Conservation (phyloP, 257 asterid genomes). For the Solanum lignicaule region DNA sequence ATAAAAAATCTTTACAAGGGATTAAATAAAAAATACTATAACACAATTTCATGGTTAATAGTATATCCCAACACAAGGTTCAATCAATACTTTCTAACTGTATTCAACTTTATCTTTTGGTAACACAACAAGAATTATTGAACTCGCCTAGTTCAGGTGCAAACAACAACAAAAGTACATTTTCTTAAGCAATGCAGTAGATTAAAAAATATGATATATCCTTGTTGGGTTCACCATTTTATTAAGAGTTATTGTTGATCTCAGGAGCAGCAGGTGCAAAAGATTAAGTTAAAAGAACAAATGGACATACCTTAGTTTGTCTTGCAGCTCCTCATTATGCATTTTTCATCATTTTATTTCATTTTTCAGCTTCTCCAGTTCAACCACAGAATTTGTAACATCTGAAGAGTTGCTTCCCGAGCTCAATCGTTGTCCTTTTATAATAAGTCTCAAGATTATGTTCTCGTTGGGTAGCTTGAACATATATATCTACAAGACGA, state of each 20-base stretch:
- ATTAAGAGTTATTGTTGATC: not conserved
- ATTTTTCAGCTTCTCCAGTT: slow-evolving; percentile 61
- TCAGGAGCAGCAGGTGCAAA: not conserved
- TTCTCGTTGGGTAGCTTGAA: slow-evolving; percentile 17
- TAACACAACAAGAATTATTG: not conserved
- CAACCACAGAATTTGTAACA: slow-evolving; percentile 30
- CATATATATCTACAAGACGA: slow-evolving; percentile 5
- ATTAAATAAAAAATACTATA: no score
- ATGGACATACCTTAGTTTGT: slow-evolving; percentile 70
- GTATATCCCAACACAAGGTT: no score
- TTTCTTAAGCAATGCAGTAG: not conserved
- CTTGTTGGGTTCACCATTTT: not conserved
- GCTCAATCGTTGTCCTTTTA: slow-evolving; percentile 19
- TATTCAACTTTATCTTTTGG: no score
- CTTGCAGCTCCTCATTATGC: slow-evolving; percentile 89
- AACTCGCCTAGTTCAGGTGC: not conserved
- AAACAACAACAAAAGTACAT: not conserved
- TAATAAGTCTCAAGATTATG: slow-evolving; percentile 18
- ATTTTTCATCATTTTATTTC: slow-evolving; percentile 56
- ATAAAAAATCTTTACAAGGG: no score
- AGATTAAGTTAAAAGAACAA: not conserved
- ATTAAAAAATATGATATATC: not conserved
- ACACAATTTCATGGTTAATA: no score
- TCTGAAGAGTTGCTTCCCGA: slow-evolving; percentile 26
- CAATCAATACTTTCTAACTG: no score